Evolutionary conservation across 768 basidiomycete genomes (phyloP).

Genomic region (Xanthoconium purpureum): DNA sequence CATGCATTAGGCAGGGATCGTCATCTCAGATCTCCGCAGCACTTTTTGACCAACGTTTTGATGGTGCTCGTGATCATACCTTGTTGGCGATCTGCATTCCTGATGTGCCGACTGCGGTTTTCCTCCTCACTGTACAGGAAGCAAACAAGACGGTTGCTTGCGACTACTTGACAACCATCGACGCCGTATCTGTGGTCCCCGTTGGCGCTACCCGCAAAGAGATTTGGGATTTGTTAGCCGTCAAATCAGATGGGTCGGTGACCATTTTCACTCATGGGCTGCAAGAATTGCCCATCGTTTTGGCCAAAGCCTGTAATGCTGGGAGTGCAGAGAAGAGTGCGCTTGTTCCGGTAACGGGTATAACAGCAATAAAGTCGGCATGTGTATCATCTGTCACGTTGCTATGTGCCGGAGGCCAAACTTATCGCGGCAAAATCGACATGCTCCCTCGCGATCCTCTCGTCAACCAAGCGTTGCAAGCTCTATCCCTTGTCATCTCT

Average conservation of each 20-base stretch:
- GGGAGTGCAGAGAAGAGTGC: neutral
- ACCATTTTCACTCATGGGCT: slow-evolving; percentile 62
- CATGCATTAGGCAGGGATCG: slow-evolving; percentile 15
- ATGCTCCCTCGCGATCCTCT: slow-evolving; percentile 54
- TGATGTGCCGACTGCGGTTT: slow-evolving; percentile 43
- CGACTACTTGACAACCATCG: slow-evolving; percentile 34
- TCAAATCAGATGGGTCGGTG: slow-evolving; percentile 55
- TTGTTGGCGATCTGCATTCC: slow-evolving; percentile 58
- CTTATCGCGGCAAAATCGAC: slow-evolving; percentile 48
- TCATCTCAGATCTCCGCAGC: slow-evolving; percentile 44
- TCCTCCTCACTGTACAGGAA: slow-evolving; percentile 44
- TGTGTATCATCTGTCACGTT: slow-evolving; percentile 52
- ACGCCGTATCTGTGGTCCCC: slow-evolving; percentile 53
- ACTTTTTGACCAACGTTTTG: slow-evolving; percentile 64
- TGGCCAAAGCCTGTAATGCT: slow-evolving; percentile 20
- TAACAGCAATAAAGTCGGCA: slow-evolving; percentile 47
- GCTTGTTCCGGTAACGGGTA: slow-evolving; percentile 22
- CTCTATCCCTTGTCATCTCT: slow-evolving; percentile 61
- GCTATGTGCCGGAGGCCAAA: slow-evolving; percentile 49
- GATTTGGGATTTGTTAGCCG: slow-evolving; percentile 66
- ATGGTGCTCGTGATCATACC: slow-evolving; percentile 50
- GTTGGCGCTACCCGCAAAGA: slow-evolving; percentile 60
- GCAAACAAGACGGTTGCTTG: slow-evolving; percentile 42
- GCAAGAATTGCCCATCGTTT: slow-evolving; percentile 39
- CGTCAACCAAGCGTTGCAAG: slow-evolving; percentile 56